Conservation (phyloP, 2,329 filamentous ascomycete species). For the Arachnopeziza araneosa region DNA sequence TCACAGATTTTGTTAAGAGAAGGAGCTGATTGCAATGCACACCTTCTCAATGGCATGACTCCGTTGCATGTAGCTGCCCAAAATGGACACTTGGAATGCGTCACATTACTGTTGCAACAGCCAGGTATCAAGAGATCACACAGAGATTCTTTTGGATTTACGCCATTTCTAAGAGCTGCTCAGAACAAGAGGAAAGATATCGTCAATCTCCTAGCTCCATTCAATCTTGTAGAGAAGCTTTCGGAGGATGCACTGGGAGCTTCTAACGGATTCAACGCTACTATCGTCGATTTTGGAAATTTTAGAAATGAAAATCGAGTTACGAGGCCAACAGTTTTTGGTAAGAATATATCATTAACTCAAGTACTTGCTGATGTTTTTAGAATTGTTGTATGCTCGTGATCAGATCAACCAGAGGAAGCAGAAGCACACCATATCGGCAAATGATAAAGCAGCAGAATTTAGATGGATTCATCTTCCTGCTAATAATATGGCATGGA, state of each 20-base stretch:
- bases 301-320: slow-evolving; percentile 21
- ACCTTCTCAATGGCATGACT: slow-evolving; percentile 22
- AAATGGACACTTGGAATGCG: slow-evolving; percentile 19
- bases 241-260: slow-evolving; percentile 25
- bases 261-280: slow-evolving; percentile 24
- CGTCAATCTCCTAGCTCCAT: slow-evolving; percentile 21
- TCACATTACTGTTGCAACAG: slow-evolving; percentile 15
- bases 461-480: slow-evolving; percentile 27
- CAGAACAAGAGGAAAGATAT: slow-evolving; percentile 23
- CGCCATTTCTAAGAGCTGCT: slow-evolving; percentile 22
- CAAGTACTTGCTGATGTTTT: background rate
- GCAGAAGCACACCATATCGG: slow-evolving; percentile 18
- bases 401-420: slow-evolving; percentile 21
- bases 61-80: slow-evolving; percentile 23
- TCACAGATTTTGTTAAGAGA: slow-evolving; percentile 17
- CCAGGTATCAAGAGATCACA: slow-evolving; percentile 18
- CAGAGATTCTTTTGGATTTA: slow-evolving; percentile 23
- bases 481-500: slow-evolving; percentile 27
- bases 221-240: slow-evolving; percentile 16
- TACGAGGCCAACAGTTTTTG: slow-evolving; percentile 16
- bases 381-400: slow-evolving; percentile 21
- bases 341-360: slow-evolving; percentile 1
- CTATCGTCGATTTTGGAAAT: slow-evolving; percentile 23
- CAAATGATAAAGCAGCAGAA: slow-evolving; percentile 18
- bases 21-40: slow-evolving; percentile 22